Conservation (phyloP, 2,329 filamentous ascomycete genomes). For the Chaetomium sp. region DNA sequence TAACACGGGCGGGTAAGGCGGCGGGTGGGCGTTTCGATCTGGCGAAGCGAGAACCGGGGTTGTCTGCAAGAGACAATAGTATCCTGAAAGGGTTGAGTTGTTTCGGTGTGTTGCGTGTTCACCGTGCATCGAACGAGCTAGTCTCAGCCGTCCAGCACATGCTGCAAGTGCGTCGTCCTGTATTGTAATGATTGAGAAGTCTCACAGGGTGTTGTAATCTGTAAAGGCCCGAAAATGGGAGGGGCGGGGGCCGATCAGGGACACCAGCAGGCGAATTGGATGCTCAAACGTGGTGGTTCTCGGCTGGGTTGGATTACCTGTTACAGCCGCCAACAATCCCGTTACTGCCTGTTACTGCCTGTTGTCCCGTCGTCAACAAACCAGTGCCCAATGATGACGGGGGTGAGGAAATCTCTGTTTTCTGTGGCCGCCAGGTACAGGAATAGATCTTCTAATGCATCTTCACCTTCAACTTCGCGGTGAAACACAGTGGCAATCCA, state of each 20-base stretch:
- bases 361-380: not conserved
- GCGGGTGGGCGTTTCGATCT: not conserved
- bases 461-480: not conserved
- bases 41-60: too few species aligned
- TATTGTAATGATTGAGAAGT: too few species aligned
- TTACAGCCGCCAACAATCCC: not conserved
- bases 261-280: slow-evolving; percentile 2
- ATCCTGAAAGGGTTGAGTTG: too few species aligned
- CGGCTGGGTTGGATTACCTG: too few species aligned
- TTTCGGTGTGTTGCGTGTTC: too few species aligned
- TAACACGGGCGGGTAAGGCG: not conserved
- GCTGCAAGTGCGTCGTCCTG: too few species aligned
- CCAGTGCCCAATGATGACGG: not conserved
- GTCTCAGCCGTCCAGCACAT: too few species aligned
- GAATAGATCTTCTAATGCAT: not conserved
- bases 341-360: not conserved
- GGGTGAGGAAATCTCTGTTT: not conserved
- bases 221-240: not conserved
- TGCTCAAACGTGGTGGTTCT: not conserved
- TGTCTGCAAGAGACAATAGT: too few species aligned
- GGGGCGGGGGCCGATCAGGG: not conserved
- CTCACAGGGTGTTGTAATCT: not conserved
- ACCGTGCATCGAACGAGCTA: too few species aligned
- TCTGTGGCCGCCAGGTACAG: not conserved
- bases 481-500: slow-evolving; percentile 2